Evolutionary conservation across 192 early-diverging fungal genomes (phyloP), one percentile per base, ranked within the genome.

Genomic region (Coemansia asiatica): DNA sequence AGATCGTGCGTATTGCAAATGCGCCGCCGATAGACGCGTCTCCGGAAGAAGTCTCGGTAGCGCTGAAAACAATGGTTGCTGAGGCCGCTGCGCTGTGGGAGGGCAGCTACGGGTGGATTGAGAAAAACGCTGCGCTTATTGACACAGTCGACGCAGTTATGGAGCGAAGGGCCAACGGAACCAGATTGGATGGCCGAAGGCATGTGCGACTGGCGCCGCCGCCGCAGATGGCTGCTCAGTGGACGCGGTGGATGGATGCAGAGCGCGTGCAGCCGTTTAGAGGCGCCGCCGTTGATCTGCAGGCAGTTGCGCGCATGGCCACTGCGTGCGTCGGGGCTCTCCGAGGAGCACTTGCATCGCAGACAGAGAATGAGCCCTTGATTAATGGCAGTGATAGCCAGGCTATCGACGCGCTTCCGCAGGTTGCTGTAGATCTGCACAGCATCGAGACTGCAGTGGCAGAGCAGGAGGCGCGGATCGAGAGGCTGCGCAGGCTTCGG

Each of bases 241-340:
- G 79, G 79, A 46, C 79, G 21, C 28, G 47, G 53, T 81, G 79
- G 79, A 64, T 81, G 67, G 74, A 55, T 0, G 16, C 59, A 29
- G 19, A 55, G 26, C 35, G 53, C 48, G 21, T 35, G 48, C 26
- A 19, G 62, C 79, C 79, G 33, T 81, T 76, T 25, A 59, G 55
- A 26, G 74, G 66, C 6, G 57, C 74, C 9, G 31, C 31, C n/a
- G 62, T 76, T 13, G 66, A 72, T 54, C 67, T 81, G 21, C 69
- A 76, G 1, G 74, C 63, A 0, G 51, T 76, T 2, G 60, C 65
- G 50, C 66, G 60, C 1, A 81, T 81, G 79, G 79, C 79, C 0
- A n/a, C 63, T 0, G 63, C 70, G 2, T 67, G 74, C 19, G 71
- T 76, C 0, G 66, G 40, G 2, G 71, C 71, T 0, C 47, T 81